Conservation (phyloP, 495 filamentous ascomycete species). For the Annulohypoxylon nitens region DNA sequence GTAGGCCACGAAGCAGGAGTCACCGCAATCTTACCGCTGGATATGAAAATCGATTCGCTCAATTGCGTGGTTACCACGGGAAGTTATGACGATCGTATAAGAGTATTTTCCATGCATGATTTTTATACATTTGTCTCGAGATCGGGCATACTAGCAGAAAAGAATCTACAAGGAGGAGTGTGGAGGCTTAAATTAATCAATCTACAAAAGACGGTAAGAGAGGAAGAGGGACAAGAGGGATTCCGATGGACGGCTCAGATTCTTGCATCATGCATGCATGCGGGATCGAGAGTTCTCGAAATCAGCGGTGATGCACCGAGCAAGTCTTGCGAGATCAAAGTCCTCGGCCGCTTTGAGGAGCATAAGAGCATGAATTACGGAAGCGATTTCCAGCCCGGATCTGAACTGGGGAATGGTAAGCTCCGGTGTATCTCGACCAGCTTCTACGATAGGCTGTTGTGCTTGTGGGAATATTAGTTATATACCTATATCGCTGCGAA, state of each 20-base stretch:
- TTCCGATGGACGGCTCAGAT: constrained; percentile 63
- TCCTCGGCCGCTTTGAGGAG: constrained; percentile 82
- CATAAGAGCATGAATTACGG: constrained; percentile 98
- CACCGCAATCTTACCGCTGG: constrained; percentile 83
- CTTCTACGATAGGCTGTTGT: constrained; percentile 88
- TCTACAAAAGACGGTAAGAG: constrained; percentile 57
- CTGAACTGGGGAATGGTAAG: constrained; percentile 39
- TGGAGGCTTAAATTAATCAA: constrained; percentile 85
- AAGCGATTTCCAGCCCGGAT: constrained; percentile 73
- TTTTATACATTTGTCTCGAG: constrained; percentile 42
- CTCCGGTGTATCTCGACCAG: constrained; percentile 79
- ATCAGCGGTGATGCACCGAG: constrained; percentile 55
- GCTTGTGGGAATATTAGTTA: constrained; percentile 74
- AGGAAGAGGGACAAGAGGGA: constrained; percentile 7
- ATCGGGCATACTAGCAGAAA: constrained; percentile 70
- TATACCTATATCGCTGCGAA: no score
- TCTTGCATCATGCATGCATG: constrained; percentile 95
- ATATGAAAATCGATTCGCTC: constrained; percentile 52
- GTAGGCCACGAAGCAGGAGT: constrained; percentile 84
- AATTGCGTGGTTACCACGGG: constrained; percentile 79
- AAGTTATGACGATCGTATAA: constrained; percentile 89
- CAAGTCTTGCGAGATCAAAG: constrained; percentile 69
- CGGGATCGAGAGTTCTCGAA: constrained; percentile 77
- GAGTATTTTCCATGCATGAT: constrained; percentile 65
- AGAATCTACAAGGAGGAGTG: constrained; percentile 84